Percentiles rank a stretch among this genome's conserved stretches.
These are phyloP conservation scores for Sclerotinia spermophila DNA, from an alignment of 2,329 filamentous ascomycete genomes.

Conservation along the genomic window DNA sequence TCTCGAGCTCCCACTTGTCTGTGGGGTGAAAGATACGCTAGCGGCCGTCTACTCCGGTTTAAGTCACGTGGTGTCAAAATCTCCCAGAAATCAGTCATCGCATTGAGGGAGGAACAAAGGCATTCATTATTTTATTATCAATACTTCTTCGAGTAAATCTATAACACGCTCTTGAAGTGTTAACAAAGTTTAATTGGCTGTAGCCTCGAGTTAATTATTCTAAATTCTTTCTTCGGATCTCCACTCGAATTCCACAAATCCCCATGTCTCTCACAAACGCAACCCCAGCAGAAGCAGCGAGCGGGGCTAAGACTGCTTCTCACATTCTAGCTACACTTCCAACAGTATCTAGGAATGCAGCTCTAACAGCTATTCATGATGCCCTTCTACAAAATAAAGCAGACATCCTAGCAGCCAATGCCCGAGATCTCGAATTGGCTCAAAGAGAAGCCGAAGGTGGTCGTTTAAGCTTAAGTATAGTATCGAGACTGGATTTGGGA, in stretches of 20 bases:
- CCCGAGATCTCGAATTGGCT: constrained; percentile 73
- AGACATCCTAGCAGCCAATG: constrained; percentile 82
- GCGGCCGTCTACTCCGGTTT: not conserved
- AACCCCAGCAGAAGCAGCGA: constrained; percentile 72
- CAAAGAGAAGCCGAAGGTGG: constrained; percentile 70
- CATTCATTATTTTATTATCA: not conserved
- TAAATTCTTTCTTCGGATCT: not conserved
- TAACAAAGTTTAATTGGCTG: too few species aligned
- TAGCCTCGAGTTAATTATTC: not conserved
- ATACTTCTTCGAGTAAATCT: not conserved
- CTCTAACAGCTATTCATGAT: constrained; percentile 76
- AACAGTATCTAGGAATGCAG: constrained; percentile 72
- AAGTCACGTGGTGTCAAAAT: not conserved
- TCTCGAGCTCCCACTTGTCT: not conserved
- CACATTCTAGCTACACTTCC: constrained; percentile 78
- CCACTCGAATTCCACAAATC: not conserved
- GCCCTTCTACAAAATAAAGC: constrained; percentile 68
- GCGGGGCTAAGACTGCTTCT: constrained; percentile 75
- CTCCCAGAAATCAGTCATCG: constrained; percentile 9
- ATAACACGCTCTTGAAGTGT: not conserved
- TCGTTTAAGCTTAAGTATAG: constrained; percentile 72
- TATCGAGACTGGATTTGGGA: constrained; percentile 82
- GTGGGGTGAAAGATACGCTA: not conserved
- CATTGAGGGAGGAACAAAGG: not conserved
- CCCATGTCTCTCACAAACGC: constrained; percentile 87